Evolutionary conservation across 306 rosid genomes (phyloP).

Genomic region (Cucurbita argyrosperma): DNA sequence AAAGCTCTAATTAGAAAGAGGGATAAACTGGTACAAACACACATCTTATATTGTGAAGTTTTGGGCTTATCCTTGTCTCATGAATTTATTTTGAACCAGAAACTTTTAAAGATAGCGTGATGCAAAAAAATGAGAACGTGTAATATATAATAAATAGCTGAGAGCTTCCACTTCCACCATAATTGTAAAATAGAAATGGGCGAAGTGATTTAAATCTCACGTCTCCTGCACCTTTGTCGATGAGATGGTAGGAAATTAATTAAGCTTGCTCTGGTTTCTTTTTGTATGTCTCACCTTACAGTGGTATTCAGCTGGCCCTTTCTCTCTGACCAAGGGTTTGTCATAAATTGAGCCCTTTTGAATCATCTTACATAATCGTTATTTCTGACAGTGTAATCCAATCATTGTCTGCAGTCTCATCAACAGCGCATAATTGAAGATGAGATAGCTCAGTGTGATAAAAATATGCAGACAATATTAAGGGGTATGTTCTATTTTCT

Average conservation of each 20-base stretch:
- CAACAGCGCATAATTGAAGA: slow-evolving; percentile 51
- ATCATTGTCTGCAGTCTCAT: slow-evolving; percentile 40
- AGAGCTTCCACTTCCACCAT: neutral
- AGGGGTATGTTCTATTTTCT: slow-evolving; percentile 32
- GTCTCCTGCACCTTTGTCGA: neutral
- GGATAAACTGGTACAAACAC: slow-evolving; percentile 39
- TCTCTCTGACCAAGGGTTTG: neutral
- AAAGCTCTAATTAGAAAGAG: slow-evolving; percentile 36
- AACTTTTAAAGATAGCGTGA: neutral
- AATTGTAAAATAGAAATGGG: neutral
- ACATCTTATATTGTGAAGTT: neutral
- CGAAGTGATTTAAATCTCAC: neutral
- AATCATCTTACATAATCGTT: neutral
- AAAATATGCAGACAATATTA: slow-evolving; percentile 34
- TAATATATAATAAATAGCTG: neutral
- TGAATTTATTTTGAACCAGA: neutral
- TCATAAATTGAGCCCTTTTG: neutral
- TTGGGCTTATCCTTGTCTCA: neutral
- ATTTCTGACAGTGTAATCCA: neutral
- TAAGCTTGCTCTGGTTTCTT: neutral
- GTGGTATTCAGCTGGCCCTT: neutral
- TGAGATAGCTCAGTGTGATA: slow-evolving; percentile 49
- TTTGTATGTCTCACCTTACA: neutral
- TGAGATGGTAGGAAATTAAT: neutral
- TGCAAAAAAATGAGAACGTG: neutral